Evolutionary conservation across 2,329 filamentous ascomycete species (phyloP), one percentile per base, ranked within the genome.

Genomic region (Kalaharituber pfeilii): DNA sequence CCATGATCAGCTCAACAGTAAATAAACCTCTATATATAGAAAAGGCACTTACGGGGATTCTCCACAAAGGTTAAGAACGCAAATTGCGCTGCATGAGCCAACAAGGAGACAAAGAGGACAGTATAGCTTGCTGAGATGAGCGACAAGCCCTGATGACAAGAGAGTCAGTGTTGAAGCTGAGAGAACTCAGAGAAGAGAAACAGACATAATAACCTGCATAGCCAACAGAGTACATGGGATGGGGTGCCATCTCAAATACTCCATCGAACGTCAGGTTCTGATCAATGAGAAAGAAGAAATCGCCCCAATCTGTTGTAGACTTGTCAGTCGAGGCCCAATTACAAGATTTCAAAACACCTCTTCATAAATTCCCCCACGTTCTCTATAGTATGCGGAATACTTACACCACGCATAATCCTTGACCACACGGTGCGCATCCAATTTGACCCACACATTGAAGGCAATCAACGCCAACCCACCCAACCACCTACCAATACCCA

Each of bases 251-350:
- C 71, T 98, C 91, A 67, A 96, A 98, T 59, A 98, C 91, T 54
- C 91, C 91, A 66, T 98, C 91, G 68, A 98, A 98, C 50, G 88
- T 96, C 67, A 98, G 75, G 66, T 94, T 86, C 71, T 96, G 88
- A 69, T 98, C 91, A 68, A 98, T 86, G 65, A 98, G 81, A 70
- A 87, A 98, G 75, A 96, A 98, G 71, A 96, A 96, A 69, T 98
- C 91, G 58, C 91, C 91, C 91, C 91, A 98, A 70, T 96, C 62
- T 64, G 45, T n/a, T n/a, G n/a, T n/a, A n/a, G n/a, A n/a, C n/a
- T n/a, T n/a, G n/a, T n/a, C 25, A 52, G 15, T 55, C 26, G 7
- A 30, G 33, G 15, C 45, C 25, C n/a, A n/a, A n/a, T n/a, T n/a
- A n/a, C n/a, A n/a, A n/a, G n/a, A n/a, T n/a, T n/a, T n/a, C n/a